phyloP scores from a whole-genome alignment of 2,329 filamentous ascomycete genomes.

The Emericellopsis atlantica region DNA sequence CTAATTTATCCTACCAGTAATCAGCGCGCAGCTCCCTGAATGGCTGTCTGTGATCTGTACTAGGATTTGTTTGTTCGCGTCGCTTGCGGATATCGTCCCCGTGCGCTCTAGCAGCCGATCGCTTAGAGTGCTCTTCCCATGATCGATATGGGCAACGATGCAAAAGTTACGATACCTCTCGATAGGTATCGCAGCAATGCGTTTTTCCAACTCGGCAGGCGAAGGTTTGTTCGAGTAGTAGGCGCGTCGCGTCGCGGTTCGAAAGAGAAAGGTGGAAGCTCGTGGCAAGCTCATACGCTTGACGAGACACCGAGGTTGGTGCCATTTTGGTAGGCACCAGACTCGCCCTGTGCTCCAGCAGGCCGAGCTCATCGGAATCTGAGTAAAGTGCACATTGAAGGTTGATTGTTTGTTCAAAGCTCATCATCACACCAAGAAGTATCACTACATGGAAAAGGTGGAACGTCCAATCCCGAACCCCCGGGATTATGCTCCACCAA shows the following conservation, averaged over 20 bases:
- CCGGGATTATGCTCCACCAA: too few species aligned
- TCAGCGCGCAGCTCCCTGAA: too few species aligned
- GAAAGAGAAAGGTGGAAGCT: background rate
- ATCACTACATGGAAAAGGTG: too few species aligned
- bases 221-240: slow-evolving; percentile 12
- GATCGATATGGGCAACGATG: slow-evolving; percentile 96
- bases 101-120: slow-evolving; percentile 89
- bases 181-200: slow-evolving; percentile 65
- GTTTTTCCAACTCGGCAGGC: slow-evolving; percentile 22
- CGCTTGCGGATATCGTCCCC: slow-evolving; percentile 75
- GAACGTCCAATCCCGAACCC: too few species aligned
- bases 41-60: slow-evolving; percentile 10
- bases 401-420: background rate
- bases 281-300: background rate
- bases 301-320: slow-evolving; percentile 6
- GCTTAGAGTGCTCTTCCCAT: slow-evolving; percentile 93
- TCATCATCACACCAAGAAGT: too few species aligned
- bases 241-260: background rate
- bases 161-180: slow-evolving; percentile 88
- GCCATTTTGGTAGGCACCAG: slow-evolving; percentile 19
- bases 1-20: slow-evolving; percentile 61
- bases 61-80: slow-evolving; percentile 82
- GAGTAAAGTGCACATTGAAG: slow-evolving; percentile 1
- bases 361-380: slow-evolving; percentile 21
- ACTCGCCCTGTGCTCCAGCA: slow-evolving; percentile 19